A percentile compares a stretch with the other conserved stretches of the same genome.
These are phyloP conservation scores for Ogataea siamensis DNA, from an alignment of 805 yeast genomes.

Conservation along the genomic window DNA sequence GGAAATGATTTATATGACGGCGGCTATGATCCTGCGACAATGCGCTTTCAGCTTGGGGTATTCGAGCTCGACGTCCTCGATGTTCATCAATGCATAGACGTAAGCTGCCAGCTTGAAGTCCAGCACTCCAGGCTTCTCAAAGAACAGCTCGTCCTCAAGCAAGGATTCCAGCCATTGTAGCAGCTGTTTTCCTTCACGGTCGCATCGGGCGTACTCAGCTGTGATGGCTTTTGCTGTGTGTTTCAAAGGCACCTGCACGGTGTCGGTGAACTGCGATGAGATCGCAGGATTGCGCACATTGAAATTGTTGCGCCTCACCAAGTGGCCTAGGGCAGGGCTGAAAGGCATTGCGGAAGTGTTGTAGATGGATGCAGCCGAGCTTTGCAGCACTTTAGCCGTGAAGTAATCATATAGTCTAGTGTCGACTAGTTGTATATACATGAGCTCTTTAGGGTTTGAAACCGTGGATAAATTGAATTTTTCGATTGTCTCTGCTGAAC, in stretches of 20 bases:
- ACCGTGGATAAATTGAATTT: slow-evolving; percentile 37
- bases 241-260: slow-evolving; percentile 8
- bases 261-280: slow-evolving; percentile 12
- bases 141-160: slow-evolving; percentile 9
- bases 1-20: slow-evolving; percentile 38
- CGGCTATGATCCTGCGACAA: slow-evolving; percentile 18
- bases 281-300: slow-evolving; percentile 38
- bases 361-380: slow-evolving; percentile 7
- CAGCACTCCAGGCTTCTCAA: slow-evolving; percentile 20
- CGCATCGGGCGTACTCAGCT: slow-evolving; percentile 17
- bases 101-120: slow-evolving; percentile 27
- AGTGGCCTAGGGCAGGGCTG: slow-evolving; percentile 9
- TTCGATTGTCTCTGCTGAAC: slow-evolving; percentile 38
- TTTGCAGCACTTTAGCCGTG: slow-evolving; percentile 5
- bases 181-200: slow-evolving; percentile 18
- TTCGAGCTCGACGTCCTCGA: slow-evolving; percentile 14
- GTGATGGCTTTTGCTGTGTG: slow-evolving; percentile 8
- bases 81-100: slow-evolving; percentile 18
- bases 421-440: slow-evolving; percentile 44
- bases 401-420: slow-evolving; percentile 43
- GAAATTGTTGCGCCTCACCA: slow-evolving; percentile 14
- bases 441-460: slow-evolving; percentile 31
- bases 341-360: slow-evolving; percentile 5
- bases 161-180: slow-evolving; percentile 13
- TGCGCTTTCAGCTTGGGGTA: slow-evolving; percentile 15